Evolutionary conservation across 2,329 filamentous ascomycete genomes (phyloP), one percentile per base, ranked within the genome.

Genomic region (Chaetomiaceae sp.): DNA sequence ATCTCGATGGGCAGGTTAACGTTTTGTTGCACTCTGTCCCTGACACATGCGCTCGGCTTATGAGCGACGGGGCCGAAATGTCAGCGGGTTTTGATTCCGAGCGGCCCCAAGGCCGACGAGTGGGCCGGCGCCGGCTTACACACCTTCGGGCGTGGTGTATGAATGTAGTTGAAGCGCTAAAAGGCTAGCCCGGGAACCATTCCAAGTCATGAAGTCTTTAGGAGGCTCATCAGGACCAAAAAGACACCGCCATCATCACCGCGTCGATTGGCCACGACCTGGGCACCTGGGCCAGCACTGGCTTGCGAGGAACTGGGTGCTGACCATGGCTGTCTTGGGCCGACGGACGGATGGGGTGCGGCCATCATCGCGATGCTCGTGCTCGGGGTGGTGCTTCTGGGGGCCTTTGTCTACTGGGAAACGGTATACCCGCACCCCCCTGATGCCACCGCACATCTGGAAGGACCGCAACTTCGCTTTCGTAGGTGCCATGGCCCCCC

Each of bases 401-500:
- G 72, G 11, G 67, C 67, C 0, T 88, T 88, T 58, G 67, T 82
- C 2, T 72, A 78, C 53, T 88, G 85, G 84, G 82, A 88, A 65
- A 75, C 73, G 2, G 70, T 77, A 38, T 77, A 71, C 53, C 62
- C 68, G 5, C 62, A 73, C 44, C 76, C 79, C n/a, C 2, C 62
- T 81, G 40, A 78, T 82, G 73, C 74, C 76, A n/a, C 71, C 76
- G 4, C 68, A 71, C 67, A 78, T 69, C 71, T 85, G 80, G 73
- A 73, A 65, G 71, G 83, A 88, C 58, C 71, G 75, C 4, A 83
- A 86, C 58, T 88, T 87, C 65, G 79, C 79, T 2, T 66, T 87
- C 25, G 77, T 83, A 65, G 59, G 73, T 62, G 46, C 57, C 14
- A 11, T 51, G 23, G 23, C 14, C 7, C 25, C 18, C 4, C 14